A percentile compares a stretch with the other conserved stretches of the same genome.
phyloP scores from a whole-genome alignment of 1,284 basidiomycete genomes.

The Phaffia rhodozyma region DNA sequence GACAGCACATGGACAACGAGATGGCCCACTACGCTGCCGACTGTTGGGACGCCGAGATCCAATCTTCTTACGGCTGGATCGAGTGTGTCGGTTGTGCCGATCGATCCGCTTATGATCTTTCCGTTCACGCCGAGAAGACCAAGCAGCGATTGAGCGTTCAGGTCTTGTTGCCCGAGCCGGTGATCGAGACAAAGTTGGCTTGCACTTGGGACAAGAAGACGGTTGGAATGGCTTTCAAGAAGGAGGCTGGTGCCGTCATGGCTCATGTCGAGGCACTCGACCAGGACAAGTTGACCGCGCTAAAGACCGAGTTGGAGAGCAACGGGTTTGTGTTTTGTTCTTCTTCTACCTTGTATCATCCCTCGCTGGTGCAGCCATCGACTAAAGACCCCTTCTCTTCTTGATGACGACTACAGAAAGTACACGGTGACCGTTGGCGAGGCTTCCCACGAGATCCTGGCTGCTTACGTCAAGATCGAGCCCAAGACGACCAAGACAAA shows the following conservation, averaged over 20 bases:
- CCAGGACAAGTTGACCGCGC: constrained; percentile 53
- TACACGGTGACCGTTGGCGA: constrained; percentile 41
- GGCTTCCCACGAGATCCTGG: constrained; percentile 58
- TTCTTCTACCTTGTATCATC: constrained; percentile 20
- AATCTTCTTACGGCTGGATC: constrained; percentile 91
- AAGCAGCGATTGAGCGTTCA: constrained; percentile 65
- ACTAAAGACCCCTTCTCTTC: constrained; percentile 17
- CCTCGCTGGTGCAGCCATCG: no score
- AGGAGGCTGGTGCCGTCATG: constrained; percentile 63
- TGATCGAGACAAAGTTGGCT: constrained; percentile 59
- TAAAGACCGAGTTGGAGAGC: constrained; percentile 58
- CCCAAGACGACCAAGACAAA: constrained; percentile 57
- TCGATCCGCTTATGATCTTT: constrained; percentile 83
- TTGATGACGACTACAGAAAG: constrained; percentile 35
- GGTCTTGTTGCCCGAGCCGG: constrained; percentile 70
- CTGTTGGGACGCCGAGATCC: constrained; percentile 98
- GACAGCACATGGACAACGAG: constrained; percentile 94
- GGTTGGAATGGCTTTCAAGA: constrained; percentile 81
- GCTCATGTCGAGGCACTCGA: constrained; percentile 56
- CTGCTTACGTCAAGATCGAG: constrained; percentile 67
- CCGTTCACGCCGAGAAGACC: constrained; percentile 45
- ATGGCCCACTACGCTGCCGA: constrained; percentile 99
- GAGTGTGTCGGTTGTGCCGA: constrained; percentile 99
- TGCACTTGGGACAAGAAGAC: constrained; percentile 76
- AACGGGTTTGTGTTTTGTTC: constrained; percentile 47